phyloP scores from a whole-genome alignment of 768 basidiomycete genomes.

The Galerina marginata region DNA sequence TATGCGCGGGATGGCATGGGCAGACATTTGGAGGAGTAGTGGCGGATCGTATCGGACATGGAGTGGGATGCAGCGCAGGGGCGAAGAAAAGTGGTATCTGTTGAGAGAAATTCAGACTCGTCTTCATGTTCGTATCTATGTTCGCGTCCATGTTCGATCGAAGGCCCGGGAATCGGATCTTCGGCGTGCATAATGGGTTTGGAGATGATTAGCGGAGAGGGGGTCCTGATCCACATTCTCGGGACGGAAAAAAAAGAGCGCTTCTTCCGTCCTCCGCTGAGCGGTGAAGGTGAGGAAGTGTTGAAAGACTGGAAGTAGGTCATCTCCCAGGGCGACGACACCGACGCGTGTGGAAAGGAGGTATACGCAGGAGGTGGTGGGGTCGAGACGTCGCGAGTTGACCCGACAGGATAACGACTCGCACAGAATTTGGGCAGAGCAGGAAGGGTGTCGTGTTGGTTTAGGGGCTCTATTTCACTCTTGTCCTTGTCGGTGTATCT shows the following conservation, averaged over 20 bases:
- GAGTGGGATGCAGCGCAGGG: not conserved
- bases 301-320: too few species aligned
- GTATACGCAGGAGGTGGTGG: too few species aligned
- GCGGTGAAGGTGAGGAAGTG: too few species aligned
- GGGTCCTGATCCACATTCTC: slow-evolving; percentile 3
- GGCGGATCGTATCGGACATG: not conserved
- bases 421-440: not conserved
- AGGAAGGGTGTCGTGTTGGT: not conserved
- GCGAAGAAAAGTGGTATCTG: not conserved
- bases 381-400: too few species aligned
- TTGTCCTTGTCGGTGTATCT: too few species aligned
- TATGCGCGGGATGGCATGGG: not conserved
- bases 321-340: too few species aligned
- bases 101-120: not conserved
- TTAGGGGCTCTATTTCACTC: too few species aligned
- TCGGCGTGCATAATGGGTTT: slow-evolving; percentile 18
- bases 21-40: not conserved
- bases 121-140: not conserved
- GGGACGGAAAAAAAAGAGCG: not conserved
- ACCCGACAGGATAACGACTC: not conserved
- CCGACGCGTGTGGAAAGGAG: too few species aligned
- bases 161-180: slow-evolving; percentile 19
- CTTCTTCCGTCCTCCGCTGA: not conserved
- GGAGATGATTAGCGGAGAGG: slow-evolving; percentile 14
- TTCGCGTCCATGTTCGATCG: slow-evolving; percentile 5